Evolutionary conservation across 345 rosid species (phyloP).

Genomic region (Salix purpurea): DNA sequence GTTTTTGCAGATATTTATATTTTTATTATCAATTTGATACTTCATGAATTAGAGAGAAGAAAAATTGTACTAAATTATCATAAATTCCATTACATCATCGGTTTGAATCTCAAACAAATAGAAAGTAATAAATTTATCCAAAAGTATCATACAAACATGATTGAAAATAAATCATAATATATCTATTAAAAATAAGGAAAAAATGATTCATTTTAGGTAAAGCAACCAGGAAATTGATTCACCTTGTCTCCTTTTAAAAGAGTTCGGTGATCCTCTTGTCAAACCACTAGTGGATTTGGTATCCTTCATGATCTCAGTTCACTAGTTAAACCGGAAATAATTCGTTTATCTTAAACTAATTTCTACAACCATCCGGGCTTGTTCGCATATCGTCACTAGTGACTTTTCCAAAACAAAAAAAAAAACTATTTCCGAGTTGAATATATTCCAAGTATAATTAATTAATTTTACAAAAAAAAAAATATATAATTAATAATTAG

Average conservation of each 20-base stretch:
- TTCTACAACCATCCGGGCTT: background rate
- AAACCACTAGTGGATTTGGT: conserved; percentile 28
- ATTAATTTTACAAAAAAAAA: background rate
- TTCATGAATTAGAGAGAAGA: too few species aligned
- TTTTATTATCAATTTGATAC: too few species aligned
- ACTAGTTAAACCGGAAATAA: background rate
- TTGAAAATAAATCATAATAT: too few species aligned
- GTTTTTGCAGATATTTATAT: too few species aligned
- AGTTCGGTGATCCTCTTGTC: conserved; percentile 28
- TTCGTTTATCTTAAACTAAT: background rate
- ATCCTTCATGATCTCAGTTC: conserved; percentile 13
- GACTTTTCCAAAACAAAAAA: background rate
- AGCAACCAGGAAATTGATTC: conserved; percentile 13
- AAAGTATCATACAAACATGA: too few species aligned
- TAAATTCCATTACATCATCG: too few species aligned
- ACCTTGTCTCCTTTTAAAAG: conserved; percentile 16
- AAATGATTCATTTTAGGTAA: background rate
- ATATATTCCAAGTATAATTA: background rate
- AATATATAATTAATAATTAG: background rate
- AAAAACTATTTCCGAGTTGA: background rate
- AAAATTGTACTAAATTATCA: too few species aligned
- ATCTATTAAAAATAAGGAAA: background rate
- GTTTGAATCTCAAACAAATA: background rate
- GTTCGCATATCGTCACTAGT: background rate
- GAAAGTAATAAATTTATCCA: too few species aligned